These are phyloP conservation scores for Blepharisma stoltei DNA, from an alignment of 73 alveolate genomes.

Conservation along the genomic window DNA sequence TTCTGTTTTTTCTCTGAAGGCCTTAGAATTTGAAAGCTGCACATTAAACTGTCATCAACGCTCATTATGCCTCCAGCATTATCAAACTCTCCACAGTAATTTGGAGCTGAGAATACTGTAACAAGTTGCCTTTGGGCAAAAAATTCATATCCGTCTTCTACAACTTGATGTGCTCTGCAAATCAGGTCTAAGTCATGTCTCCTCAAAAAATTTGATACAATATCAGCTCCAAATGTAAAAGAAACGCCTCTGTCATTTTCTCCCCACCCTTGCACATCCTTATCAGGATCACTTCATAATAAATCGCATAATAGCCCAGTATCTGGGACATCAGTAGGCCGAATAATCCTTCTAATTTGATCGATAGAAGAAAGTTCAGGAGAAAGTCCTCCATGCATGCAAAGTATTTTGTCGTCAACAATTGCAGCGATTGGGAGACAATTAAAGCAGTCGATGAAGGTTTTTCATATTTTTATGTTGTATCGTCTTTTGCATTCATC, in stretches of 20 bases:
- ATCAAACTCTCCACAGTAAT: slow-evolving; percentile 95
- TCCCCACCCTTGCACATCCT: slow-evolving; percentile 88
- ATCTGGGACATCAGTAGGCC: slow-evolving; percentile 97
- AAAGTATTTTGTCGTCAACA: slow-evolving; percentile 87
- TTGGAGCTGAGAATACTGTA: slow-evolving; percentile 92
- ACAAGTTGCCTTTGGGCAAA: slow-evolving; percentile 91
- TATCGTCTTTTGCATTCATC: slow-evolving; percentile 95
- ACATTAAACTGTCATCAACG: slow-evolving; percentile 88
- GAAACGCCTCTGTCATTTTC: slow-evolving; percentile 95
- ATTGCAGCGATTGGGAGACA: slow-evolving; percentile 95
- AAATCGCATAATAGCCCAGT: slow-evolving; percentile 90
- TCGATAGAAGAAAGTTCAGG: slow-evolving; percentile 86
- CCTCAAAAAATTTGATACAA: slow-evolving; percentile 75
- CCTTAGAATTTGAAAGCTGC: slow-evolving; percentile 88
- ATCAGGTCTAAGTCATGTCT: slow-evolving; percentile 88
- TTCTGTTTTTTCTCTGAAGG: slow-evolving; percentile 85
- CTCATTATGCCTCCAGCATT: slow-evolving; percentile 91
- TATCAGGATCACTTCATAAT: slow-evolving; percentile 95
- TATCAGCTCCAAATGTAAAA: slow-evolving; percentile 80
- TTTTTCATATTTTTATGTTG: slow-evolving; percentile 90
- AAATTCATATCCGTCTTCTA: slow-evolving; percentile 95
- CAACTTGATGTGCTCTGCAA: slow-evolving; percentile 95
- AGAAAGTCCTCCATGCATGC: slow-evolving; percentile 96
- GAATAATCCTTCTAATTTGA: slow-evolving; percentile 78
- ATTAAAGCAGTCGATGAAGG: slow-evolving; percentile 91